Evolutionary conservation across 352 stramenopile species (phyloP), one percentile per base, ranked within the genome.

Genomic region (Globisporangium splendens): DNA sequence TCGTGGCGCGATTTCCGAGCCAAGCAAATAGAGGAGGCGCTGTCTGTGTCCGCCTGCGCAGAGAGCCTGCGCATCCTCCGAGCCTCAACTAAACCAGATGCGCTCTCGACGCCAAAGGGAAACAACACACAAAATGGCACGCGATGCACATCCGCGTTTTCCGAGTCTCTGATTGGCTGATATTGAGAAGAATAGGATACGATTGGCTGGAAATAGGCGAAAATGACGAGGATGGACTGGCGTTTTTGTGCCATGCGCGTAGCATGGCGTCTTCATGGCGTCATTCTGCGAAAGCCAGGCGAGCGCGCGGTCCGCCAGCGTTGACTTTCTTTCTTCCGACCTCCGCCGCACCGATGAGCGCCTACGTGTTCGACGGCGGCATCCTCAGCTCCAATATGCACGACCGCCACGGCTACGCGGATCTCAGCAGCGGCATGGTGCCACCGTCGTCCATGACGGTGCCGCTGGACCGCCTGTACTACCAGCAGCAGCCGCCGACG

Each of bases 281-380:
- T 63, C 57, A 44, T 28, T 63, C 57, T 33, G 56, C 15, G 20
- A 56, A 47, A 20, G 33, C 38, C 5, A 21, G 39, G 18, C 38
- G 35, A 50, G 42, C 38, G 20, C 35, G n/a, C 28, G 41, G 28
- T 15, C 13, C 8, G 49, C n/a, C 31, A 55, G 20, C n/a, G 31
- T 28, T 3, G 35, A 41, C 50, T 41, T 50, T 56, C 47, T 56
- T 56, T 62, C 56, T 62, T 56, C 56, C 56, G 56, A 56, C 56
- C 46, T 55, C 55, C 21, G 33, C 18, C 8, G 12, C 24, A 42
- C 12, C 20, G 24, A 66, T 66, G 61, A 66, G 54, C 49, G 48
- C 61, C 41, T 66, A 62, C 48, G 38, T 65, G n/a, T 65, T 65
- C 59, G 50, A 54, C 48, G 55, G 43, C 47, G 22, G 49, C 48